phyloP scores from a whole-genome alignment of 139 green algal species.

The Eudorina sp. region DNA sequence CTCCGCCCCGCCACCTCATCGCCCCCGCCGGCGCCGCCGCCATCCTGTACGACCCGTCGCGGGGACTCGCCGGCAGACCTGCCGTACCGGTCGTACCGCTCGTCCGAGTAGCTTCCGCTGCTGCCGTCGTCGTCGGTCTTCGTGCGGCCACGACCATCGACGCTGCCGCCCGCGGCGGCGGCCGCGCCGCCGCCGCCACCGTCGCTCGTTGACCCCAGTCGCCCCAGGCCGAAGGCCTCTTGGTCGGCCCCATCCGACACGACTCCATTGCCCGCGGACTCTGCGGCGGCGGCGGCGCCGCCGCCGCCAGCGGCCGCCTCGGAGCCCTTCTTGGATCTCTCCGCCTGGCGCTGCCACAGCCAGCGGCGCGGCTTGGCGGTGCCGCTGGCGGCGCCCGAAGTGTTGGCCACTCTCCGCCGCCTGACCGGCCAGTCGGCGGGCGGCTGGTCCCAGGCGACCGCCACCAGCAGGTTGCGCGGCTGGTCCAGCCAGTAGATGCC shows the following conservation, averaged over 20 bases:
- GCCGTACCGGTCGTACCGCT: no score
- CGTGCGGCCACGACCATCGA: no score
- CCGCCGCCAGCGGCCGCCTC: not conserved
- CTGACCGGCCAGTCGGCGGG: slow-evolving; percentile 4
- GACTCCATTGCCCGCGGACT: not conserved
- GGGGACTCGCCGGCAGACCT: no score
- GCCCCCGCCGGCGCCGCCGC: no score
- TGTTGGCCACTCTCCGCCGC: not conserved
- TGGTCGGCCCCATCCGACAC: no score
- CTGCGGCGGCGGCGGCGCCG: not conserved
- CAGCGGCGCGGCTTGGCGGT: slow-evolving; percentile 18
- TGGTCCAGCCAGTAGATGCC: slow-evolving; percentile 15
- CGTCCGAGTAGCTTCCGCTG: no score
- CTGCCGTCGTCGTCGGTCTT: no score
- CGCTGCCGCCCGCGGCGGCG: no score
- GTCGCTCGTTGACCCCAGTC: no score
- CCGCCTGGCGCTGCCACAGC: slow-evolving; percentile 37
- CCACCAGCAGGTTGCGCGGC: not conserved
- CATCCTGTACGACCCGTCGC: no score
- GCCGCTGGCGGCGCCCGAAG: not conserved
- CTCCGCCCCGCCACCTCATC: no score
- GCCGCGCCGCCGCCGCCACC: not conserved
- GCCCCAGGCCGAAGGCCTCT: no score
- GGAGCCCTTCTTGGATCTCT: not conserved
- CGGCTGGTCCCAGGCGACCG: slow-evolving; percentile 26